These are phyloP conservation scores for Cryptococcus wingfieldii DNA, from an alignment of 1,284 basidiomycete genomes.

Conservation along the genomic window DNA sequence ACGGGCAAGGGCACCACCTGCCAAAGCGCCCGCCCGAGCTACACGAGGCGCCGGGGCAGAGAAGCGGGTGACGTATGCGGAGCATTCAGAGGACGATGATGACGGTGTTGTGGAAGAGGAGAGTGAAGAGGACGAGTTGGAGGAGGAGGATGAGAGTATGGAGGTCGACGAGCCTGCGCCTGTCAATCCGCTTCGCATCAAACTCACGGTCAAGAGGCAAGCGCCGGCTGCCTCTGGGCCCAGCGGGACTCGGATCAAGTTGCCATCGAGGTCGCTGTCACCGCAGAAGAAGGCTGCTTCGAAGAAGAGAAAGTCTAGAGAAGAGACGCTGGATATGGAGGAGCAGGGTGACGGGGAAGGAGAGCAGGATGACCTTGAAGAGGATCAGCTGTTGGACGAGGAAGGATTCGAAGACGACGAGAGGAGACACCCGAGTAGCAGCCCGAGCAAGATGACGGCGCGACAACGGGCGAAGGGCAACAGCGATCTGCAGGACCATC, in stretches of 20 bases:
- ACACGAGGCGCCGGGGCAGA: neutral
- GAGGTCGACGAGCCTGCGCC: neutral
- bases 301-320: neutral
- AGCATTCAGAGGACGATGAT: neutral
- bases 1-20: neutral
- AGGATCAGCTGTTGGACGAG: conserved; percentile 13
- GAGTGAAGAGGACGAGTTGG: conserved; percentile 6
- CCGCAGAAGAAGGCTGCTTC: neutral
- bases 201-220: neutral
- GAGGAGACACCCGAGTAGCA: conserved; percentile 10
- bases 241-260: neutral
- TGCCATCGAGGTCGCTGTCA: neutral
- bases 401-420: conserved; percentile 2
- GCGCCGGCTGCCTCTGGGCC: too few species aligned
- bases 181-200: neutral
- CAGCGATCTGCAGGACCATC: conserved; percentile 24
- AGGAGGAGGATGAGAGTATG: conserved; percentile 10
- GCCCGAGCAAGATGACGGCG: conserved; percentile 33
- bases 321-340: conserved; percentile 9
- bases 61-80: neutral
- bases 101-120: conserved; percentile 1
- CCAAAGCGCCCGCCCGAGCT: neutral
- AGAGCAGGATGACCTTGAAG: conserved; percentile 10
- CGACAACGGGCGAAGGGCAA: conserved; percentile 32
- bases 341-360: conserved; percentile 10